Evolutionary conservation across 2,329 filamentous ascomycete genomes (phyloP).

Genomic region (Fonsecaea monophora): DNA sequence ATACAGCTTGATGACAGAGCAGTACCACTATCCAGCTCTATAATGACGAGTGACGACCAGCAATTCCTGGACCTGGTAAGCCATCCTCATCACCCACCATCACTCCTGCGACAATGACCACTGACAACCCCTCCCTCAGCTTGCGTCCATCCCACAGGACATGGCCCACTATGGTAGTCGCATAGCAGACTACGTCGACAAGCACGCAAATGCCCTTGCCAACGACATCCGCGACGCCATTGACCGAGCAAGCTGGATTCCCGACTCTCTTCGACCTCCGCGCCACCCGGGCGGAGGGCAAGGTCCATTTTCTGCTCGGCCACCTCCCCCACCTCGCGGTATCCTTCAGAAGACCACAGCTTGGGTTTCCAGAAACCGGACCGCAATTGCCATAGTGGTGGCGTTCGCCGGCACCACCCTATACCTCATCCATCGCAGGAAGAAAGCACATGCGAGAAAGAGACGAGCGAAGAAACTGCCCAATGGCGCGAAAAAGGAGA

Average conservation of each 20-base stretch:
- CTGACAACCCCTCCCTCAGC: slow-evolving; percentile 48
- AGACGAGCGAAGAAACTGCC: slow-evolving; percentile 78
- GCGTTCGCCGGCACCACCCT: slow-evolving; percentile 72
- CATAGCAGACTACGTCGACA: slow-evolving; percentile 80
- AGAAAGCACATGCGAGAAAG: slow-evolving; percentile 64
- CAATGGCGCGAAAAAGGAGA: slow-evolving; percentile 86
- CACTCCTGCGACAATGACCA: background rate
- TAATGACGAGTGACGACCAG: slow-evolving; percentile 80
- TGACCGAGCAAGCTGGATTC: slow-evolving; percentile 72
- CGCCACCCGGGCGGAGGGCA: slow-evolving; percentile 34
- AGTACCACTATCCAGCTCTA: slow-evolving; percentile 40
- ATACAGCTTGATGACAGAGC: background rate
- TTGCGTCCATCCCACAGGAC: slow-evolving; percentile 67
- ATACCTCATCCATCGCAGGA: slow-evolving; percentile 66
- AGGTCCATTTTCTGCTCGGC: slow-evolving; percentile 36
- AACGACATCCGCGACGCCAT: slow-evolving; percentile 71
- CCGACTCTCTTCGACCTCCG: slow-evolving; percentile 69
- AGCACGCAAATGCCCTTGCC: slow-evolving; percentile 78
- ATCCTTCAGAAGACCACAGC: slow-evolving; percentile 65
- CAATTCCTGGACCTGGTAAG: slow-evolving; percentile 76
- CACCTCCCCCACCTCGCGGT: slow-evolving; percentile 52
- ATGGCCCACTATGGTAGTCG: slow-evolving; percentile 73
- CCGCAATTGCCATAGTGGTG: slow-evolving; percentile 73
- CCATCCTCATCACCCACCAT: background rate
- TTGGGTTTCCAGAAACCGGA: slow-evolving; percentile 76